These are phyloP conservation scores for Xylaria sp. DNA, from an alignment of 2,329 filamentous ascomycete genomes.

Conservation along the genomic window DNA sequence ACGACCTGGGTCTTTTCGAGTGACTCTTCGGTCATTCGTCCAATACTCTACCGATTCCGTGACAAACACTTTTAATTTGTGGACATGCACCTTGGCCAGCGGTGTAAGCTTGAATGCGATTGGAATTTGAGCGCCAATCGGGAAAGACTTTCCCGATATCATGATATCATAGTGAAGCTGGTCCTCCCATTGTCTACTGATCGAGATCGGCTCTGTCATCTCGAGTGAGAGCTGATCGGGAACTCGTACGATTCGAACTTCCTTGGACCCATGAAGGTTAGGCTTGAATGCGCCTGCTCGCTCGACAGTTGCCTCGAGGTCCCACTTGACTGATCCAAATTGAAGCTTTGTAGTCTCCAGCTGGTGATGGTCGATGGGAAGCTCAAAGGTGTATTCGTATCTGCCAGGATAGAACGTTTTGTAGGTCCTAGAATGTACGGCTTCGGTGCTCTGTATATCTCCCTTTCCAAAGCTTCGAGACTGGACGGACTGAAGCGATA, in stretches of 20 bases:
- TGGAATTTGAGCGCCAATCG: conserved; percentile 83
- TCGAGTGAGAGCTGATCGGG: conserved; percentile 88
- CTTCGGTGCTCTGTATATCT: conserved; percentile 69
- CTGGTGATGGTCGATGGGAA: conserved; percentile 86
- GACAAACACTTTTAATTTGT: conserved; percentile 88
- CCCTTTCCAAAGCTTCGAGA: conserved; percentile 85
- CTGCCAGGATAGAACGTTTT: conserved; percentile 79
- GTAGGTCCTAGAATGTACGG: conserved; percentile 72
- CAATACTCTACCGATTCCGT: conserved; percentile 93
- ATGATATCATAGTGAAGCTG: conserved; percentile 95
- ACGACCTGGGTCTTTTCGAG: conserved; percentile 80
- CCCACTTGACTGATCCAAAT: conserved; percentile 85
- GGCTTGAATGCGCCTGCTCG: conserved; percentile 88
- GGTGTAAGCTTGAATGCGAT: conserved; percentile 95
- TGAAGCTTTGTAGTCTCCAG: conserved; percentile 89
- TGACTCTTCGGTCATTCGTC: conserved; percentile 83
- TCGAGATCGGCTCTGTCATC: conserved; percentile 91
- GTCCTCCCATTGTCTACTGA: conserved; percentile 92
- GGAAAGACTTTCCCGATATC: conserved; percentile 94
- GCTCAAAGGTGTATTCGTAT: conserved; percentile 77
- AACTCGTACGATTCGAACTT: conserved; percentile 82
- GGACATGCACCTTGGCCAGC: conserved; percentile 89
- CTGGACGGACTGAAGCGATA: conserved; percentile 81
- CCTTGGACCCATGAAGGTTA: conserved; percentile 81
- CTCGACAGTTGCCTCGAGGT: conserved; percentile 83